Base-by-base conservation (phyloP, 441 rosid species). In the Pelargonium fulgidum region DNA sequence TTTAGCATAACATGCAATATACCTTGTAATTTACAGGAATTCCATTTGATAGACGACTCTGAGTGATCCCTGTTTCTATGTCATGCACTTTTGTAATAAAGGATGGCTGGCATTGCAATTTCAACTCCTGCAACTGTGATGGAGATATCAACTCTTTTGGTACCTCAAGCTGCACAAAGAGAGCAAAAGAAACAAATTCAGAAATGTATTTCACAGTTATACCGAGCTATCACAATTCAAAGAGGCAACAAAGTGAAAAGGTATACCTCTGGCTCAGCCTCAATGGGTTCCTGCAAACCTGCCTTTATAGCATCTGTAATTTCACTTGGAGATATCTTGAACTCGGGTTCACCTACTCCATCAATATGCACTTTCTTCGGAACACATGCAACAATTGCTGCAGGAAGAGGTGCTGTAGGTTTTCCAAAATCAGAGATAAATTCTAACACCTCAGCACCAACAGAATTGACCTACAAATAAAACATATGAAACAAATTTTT, bases 331-430 rank as follows among this genome's bases (percentile, higher is more conserved):
- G 91, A 79, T 78, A 93, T 85, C 83, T 80, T 85, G 80, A 96
- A 91, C 72, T 92, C 98, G 33, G 86, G 83, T 85, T 96, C 99
- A 72, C 94, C 93, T 62, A 81, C 72, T 70, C 86, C 94, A 72
- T 93, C 98, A 70, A 85, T 73, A 67, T 96, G 96, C 79, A 92
- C 88, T 70, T 85, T 91, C 69, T 86, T 82, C 45, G 99, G 99
- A 72, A 93, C 92, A 81, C 98, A 96, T 65, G 97, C 97, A 86
- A 96, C 97, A 72, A 96, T 86, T 71, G 99, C 98, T 41, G 99
- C 98, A 69, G 99, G 98, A 78, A 82, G 79, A 16, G 99, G 97
- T 70, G 98, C 90, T 68, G 89, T 80, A 65, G 96, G 86, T 76
- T 81, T 96, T 72, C 97, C 99, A 80, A 89, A 93, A 83, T 93